Evolutionary conservation across 208 protist genomes (phyloP).

Genomic region (Tritrichomonas foetus): DNA sequence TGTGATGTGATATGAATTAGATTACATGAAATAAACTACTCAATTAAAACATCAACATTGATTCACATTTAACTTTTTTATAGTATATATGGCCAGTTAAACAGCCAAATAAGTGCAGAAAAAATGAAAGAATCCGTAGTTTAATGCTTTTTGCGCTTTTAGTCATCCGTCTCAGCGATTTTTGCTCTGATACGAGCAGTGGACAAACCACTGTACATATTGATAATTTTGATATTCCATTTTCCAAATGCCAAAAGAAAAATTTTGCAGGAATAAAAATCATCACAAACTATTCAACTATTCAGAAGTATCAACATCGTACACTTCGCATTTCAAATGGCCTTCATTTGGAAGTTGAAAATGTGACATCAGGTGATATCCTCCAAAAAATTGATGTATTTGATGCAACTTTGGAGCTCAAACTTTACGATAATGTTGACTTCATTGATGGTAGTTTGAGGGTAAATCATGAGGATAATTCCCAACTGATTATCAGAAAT

Average conservation of each 20-base stretch:
- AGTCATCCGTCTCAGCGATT: no score
- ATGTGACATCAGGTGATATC: not conserved
- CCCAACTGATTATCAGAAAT: not conserved
- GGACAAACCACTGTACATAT: not conserved
- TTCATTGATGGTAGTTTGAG: not conserved
- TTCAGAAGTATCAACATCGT: not conserved
- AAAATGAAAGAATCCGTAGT: no score
- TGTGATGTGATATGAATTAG: no score
- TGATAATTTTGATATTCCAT: not conserved
- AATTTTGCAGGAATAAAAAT: not conserved
- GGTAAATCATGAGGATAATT: not conserved
- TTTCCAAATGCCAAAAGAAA: not conserved
- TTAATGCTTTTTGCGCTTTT: no score
- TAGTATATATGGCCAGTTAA: no score
- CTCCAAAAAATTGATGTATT: not conserved
- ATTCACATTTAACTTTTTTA: no score
- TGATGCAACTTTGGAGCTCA: not conserved
- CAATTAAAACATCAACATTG: no score
- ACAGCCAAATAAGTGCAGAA: no score
- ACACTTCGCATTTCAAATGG: not conserved
- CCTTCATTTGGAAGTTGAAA: not conserved
- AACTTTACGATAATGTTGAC: not conserved
- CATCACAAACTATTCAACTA: not conserved
- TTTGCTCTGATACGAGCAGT: no score
- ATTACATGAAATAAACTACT: no score